Evolutionary conservation across 192 early-diverging fungal genomes (phyloP).

Genomic region (Helicostylum pulchrum): DNA sequence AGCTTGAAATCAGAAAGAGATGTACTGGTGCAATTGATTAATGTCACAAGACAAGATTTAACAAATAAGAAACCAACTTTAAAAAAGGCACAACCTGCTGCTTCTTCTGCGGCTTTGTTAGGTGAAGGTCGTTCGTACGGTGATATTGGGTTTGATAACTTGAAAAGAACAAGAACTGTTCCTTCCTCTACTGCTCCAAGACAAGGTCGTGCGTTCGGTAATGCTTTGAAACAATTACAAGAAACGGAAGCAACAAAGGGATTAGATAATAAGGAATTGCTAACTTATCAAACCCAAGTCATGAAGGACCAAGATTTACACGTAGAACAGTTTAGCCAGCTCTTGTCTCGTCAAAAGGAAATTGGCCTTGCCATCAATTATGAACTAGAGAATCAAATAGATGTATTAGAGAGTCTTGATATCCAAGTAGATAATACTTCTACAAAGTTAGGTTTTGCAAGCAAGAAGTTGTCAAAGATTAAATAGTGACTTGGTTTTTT

Average conservation of each 20-base stretch:
- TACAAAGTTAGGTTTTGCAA: conserved; percentile 67
- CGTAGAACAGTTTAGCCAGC: conserved; percentile 65
- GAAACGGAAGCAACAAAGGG: conserved; percentile 79
- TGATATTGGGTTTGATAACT: conserved; percentile 5
- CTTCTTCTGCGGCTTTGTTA: conserved; percentile 21
- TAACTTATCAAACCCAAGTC: conserved; percentile 72
- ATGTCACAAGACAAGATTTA: conserved; percentile 30
- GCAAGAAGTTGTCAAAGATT: conserved; percentile 74
- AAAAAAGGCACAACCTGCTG: conserved; percentile 9
- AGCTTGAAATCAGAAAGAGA: conserved; percentile 68
- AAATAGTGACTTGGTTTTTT: conserved; percentile 31
- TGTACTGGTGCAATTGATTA: conserved; percentile 55
- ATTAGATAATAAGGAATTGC: conserved; percentile 71
- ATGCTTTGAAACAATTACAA: not conserved
- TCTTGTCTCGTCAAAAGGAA: conserved; percentile 79
- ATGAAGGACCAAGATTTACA: conserved; percentile 83
- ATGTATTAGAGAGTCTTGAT: conserved; percentile 80
- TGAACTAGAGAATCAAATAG: conserved; percentile 89
- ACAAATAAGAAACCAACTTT: conserved; percentile 29
- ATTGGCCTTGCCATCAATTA: conserved; percentile 82
- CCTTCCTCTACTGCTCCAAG: not conserved
- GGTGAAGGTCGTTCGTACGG: conserved; percentile 16
- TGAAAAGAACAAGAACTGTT: not conserved
- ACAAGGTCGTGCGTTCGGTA: conserved; percentile 21
- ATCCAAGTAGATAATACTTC: conserved; percentile 69